Conservation (phyloP, 306 rosid species). For the Trifolium fragiferum region DNA sequence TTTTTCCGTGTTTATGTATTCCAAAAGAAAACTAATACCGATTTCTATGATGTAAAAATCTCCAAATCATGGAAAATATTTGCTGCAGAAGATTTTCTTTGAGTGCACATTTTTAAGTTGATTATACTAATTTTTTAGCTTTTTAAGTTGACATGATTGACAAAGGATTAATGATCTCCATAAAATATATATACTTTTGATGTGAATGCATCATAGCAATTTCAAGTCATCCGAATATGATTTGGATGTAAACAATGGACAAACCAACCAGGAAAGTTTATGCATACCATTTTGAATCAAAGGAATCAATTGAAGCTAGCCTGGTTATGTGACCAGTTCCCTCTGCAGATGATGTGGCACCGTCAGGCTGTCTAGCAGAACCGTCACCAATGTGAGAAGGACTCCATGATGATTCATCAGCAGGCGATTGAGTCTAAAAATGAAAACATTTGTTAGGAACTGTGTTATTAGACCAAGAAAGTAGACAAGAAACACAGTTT, state of each 20-base stretch:
- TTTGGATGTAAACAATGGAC: conserved; percentile 17
- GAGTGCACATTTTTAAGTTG: conserved; percentile 18
- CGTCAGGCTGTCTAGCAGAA: conserved; percentile 63
- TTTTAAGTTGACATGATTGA: conserved; percentile 20
- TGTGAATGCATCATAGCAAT: conserved; percentile 8
- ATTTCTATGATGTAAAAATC: conserved; percentile 6
- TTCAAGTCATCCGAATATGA: conserved; percentile 30
- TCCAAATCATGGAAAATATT: conserved; percentile 8
- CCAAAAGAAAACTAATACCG: neutral
- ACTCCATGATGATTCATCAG: conserved; percentile 75
- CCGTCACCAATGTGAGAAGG: conserved; percentile 84
- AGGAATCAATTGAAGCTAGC: conserved; percentile 98
- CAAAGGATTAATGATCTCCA: conserved; percentile 20
- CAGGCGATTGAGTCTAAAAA: conserved; percentile 60
- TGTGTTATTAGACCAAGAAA: conserved; percentile 19
- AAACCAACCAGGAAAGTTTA: conserved; percentile 23
- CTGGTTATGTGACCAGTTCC: conserved; percentile 68
- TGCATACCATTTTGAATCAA: conserved; percentile 94
- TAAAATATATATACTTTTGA: conserved; percentile 17
- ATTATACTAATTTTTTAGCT: conserved; percentile 13
- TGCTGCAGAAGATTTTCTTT: conserved; percentile 7
- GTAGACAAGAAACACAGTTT: conserved; percentile 21
- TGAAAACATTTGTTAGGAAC: conserved; percentile 22
- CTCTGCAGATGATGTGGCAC: conserved; percentile 72
- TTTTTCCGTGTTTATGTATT: neutral